Percentiles rank a stretch among this genome's conserved stretches.
Conservation (phyloP, 2,329 filamentous ascomycete genomes). For the Calonectria ilicicola region DNA sequence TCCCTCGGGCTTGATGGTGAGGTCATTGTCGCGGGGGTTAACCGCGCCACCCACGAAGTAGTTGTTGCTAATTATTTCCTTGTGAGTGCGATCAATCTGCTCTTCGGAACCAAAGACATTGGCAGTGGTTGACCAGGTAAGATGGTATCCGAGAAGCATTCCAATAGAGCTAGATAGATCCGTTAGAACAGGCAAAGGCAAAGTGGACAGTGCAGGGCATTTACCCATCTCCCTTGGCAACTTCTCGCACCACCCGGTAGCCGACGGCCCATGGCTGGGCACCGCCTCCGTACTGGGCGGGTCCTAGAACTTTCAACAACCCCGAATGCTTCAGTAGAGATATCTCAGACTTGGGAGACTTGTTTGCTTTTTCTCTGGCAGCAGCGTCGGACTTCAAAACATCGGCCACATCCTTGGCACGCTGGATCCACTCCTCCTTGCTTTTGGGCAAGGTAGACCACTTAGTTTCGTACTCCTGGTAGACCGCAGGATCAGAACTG, state of each 20-base stretch:
- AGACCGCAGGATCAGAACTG: conserved; percentile 52
- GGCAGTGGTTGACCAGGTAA: conserved; percentile 72
- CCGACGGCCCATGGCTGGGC: conserved; percentile 61
- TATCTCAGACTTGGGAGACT: conserved; percentile 54
- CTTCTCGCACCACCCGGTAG: conserved; percentile 70
- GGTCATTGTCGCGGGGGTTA: conserved; percentile 73
- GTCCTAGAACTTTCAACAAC: conserved; percentile 53
- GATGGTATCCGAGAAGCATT: conserved; percentile 74
- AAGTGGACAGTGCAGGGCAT: neutral
- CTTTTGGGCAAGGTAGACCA: conserved; percentile 50
- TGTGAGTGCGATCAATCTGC: conserved; percentile 68
- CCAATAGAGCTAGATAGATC: conserved; percentile 62
- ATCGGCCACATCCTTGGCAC: conserved; percentile 52
- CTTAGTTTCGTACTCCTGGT: conserved; percentile 49
- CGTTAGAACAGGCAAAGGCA: fast-evolving
- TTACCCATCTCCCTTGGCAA: conserved; percentile 73
- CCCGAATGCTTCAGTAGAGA: conserved; percentile 56
- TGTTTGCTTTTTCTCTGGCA: conserved; percentile 51
- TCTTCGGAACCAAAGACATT: conserved; percentile 70
- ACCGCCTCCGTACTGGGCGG: conserved; percentile 56
- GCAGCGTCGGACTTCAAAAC: conserved; percentile 50
- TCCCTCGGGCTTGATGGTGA: conserved; percentile 66
- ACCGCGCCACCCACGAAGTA: conserved; percentile 75
- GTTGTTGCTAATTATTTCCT: conserved; percentile 72
- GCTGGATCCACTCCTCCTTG: conserved; percentile 51